A percentile compares a stretch with the other conserved stretches of the same genome.
These are phyloP conservation scores for Triadica sebifera DNA, from an alignment of 345 rosid species.

Conservation along the genomic window DNA sequence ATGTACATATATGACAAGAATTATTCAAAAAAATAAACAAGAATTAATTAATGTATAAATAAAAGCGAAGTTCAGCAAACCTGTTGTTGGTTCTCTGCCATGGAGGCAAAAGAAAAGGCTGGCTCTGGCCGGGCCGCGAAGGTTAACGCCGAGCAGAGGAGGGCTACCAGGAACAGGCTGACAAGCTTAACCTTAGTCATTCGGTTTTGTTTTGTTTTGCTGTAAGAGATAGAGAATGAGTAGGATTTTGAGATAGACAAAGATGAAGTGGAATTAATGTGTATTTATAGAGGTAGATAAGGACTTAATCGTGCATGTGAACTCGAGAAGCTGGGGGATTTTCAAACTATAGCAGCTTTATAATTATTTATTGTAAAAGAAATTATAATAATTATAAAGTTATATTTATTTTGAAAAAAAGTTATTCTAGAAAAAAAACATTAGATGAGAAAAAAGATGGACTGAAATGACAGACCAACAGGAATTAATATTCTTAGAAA, in stretches of 20 bases:
- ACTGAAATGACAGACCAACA: neutral
- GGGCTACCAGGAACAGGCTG: conserved; percentile 33
- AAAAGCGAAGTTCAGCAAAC: conserved; percentile 19
- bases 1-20: too few species aligned
- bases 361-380: neutral
- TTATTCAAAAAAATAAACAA: too few species aligned
- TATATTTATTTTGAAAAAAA: neutral
- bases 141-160: conserved; percentile 40
- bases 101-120: conserved; percentile 23
- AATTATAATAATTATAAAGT: neutral
- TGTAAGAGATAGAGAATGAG: neutral
- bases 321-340: neutral
- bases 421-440: neutral
- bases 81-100: conserved; percentile 30
- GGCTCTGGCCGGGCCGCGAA: conserved; percentile 49
- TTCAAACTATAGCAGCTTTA: conserved; percentile 12
- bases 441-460: neutral
- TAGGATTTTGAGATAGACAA: neutral
- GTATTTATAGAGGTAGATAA: conserved; percentile 15
- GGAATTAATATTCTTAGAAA: neutral
- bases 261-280: neutral
- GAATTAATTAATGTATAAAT: neutral
- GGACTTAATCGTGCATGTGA: conserved; percentile 2
- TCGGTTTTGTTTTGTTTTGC: neutral
- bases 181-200: conserved; percentile 13